phyloP scores from a whole-genome alignment of 2,329 filamentous ascomycete species.

The Clonostachys rhizophaga region DNA sequence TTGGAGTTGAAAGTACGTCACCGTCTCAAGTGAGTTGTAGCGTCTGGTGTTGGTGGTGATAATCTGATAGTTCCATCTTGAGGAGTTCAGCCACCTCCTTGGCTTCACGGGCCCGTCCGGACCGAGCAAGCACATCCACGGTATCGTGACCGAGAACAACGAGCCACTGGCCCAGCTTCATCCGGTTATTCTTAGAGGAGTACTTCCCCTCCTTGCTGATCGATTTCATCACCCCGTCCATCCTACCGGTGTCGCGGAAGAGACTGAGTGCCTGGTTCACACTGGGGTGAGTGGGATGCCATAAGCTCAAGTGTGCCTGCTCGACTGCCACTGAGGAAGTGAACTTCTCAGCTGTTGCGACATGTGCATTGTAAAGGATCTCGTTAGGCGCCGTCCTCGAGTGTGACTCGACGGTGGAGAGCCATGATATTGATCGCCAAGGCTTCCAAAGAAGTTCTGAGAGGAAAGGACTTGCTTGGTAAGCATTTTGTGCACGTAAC shows the following conservation, averaged over 20 bases:
- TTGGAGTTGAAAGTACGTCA: too few relatives aligned
- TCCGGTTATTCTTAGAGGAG: constrained; percentile 17
- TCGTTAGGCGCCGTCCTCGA: constrained; percentile 38
- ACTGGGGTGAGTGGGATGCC: constrained; percentile 47
- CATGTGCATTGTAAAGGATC: constrained; percentile 46
- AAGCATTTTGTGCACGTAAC: constrained; percentile 36
- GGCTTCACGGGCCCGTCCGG: constrained; percentile 33
- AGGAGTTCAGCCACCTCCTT: constrained; percentile 29
- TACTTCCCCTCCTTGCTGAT: constrained; percentile 16
- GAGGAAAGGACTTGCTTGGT: constrained; percentile 25
- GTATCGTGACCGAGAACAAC: constrained; percentile 40
- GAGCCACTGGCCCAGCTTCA: constrained; percentile 26
- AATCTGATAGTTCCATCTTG: constrained; percentile 22
- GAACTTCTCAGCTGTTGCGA: constrained; percentile 37
- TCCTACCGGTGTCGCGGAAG: constrained; percentile 25
- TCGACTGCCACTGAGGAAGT: constrained; percentile 32
- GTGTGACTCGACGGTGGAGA: constrained; percentile 45
- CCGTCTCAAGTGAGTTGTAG: too few relatives aligned
- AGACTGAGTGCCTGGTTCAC: constrained; percentile 40
- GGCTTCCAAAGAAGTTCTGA: constrained; percentile 28
- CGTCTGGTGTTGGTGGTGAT: too few relatives aligned
- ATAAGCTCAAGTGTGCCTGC: constrained; percentile 47
- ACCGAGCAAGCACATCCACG: constrained; percentile 33
- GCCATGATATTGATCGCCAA: constrained; percentile 45
- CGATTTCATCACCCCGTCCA: constrained; percentile 17